Conservation (phyloP, 2,329 filamentous ascomycete genomes). For the Huntiella moniliformis region DNA sequence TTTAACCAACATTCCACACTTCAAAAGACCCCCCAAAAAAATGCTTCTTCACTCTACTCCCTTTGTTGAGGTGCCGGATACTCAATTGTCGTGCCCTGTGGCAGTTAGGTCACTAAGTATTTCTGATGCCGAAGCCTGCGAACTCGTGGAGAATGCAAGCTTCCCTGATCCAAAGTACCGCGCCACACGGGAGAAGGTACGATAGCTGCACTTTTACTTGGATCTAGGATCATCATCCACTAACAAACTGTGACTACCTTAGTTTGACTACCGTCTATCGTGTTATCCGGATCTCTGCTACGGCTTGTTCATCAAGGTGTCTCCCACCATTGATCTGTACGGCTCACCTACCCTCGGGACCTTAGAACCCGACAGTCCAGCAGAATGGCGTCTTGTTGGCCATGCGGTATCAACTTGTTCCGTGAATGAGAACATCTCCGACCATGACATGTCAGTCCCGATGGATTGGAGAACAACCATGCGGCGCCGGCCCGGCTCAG, state of each 20-base stretch:
- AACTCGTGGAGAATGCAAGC: constrained; percentile 35
- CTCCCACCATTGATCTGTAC: constrained; percentile 17
- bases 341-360: constrained; percentile 1
- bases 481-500: constrained; percentile 33
- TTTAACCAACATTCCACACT: no score
- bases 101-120: constrained; percentile 34
- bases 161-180: constrained; percentile 31
- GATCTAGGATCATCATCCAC: background rate
- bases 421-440: constrained; percentile 42
- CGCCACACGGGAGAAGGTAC: constrained; percentile 34
- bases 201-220: constrained; percentile 11
- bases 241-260: constrained; percentile 1
- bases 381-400: constrained; percentile 44
- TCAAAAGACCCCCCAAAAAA: no score
- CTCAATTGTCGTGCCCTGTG: no score
- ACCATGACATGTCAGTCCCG: constrained; percentile 59
- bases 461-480: constrained; percentile 39
- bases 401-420: constrained; percentile 64
- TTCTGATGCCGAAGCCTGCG: constrained; percentile 42
- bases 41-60: no score
- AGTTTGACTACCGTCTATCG: constrained; percentile 62
- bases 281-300: constrained; percentile 59
- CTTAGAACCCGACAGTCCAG: constrained; percentile 10
- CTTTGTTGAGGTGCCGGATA: no score
- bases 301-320: constrained; percentile 49